Evolutionary conservation across 495 filamentous ascomycete species (phyloP).

Genomic region (Antarctomyces pellizariae): DNA sequence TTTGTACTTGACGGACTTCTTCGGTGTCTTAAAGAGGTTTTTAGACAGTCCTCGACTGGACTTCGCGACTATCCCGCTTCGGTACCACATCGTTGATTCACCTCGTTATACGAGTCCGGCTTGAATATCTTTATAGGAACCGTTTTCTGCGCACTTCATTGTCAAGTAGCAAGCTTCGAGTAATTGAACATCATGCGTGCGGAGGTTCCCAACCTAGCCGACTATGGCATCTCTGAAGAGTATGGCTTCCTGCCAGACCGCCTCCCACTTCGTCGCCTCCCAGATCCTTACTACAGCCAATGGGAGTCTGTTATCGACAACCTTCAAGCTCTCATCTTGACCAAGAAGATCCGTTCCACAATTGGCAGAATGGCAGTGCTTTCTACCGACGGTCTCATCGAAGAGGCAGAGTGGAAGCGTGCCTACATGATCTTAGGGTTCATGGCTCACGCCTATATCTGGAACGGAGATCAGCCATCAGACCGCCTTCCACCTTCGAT

Average conservation of each 20-base stretch:
- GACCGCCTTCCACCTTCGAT: constrained; percentile 66
- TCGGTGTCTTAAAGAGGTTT: no score
- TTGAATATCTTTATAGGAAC: no score
- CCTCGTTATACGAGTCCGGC: no score
- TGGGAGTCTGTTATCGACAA: constrained; percentile 76
- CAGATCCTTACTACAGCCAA: constrained; percentile 73
- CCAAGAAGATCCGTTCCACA: constrained; percentile 49
- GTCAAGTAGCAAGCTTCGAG: no score
- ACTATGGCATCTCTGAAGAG: constrained; percentile 72
- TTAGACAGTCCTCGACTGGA: no score
- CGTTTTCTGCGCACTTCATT: no score
- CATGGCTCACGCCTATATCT: constrained; percentile 82
- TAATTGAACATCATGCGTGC: constrained; percentile 76
- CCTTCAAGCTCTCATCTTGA: constrained; percentile 68
- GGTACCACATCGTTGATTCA: no score
- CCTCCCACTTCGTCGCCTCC: constrained; percentile 54
- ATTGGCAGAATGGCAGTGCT: constrained; percentile 63
- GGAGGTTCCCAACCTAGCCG: constrained; percentile 48
- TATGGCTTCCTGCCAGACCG: constrained; percentile 77
- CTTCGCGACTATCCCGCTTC: no score
- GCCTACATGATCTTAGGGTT: constrained; percentile 76
- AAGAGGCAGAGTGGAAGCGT: constrained; percentile 74
- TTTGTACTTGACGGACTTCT: no score
- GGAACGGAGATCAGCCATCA: constrained; percentile 66
- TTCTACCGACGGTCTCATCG: constrained; percentile 51